phyloP scores from a whole-genome alignment of 2,329 filamentous ascomycete species.

The Diaporthe ampelina region DNA sequence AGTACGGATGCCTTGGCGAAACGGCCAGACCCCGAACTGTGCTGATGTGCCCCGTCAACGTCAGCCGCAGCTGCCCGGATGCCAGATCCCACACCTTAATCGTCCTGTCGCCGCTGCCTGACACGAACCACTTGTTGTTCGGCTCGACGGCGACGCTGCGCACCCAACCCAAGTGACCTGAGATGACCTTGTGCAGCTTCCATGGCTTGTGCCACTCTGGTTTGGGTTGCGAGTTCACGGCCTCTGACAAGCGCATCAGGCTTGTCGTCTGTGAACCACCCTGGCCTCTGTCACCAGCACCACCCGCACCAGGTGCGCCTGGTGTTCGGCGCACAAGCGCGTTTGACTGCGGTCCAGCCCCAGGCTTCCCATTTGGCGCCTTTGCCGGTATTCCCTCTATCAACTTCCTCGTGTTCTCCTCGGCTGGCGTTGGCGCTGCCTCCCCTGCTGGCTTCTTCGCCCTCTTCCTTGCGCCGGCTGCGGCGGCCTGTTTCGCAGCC shows the following conservation, averaged over 20 bases:
- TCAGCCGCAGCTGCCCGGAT: slow-evolving; percentile 85
- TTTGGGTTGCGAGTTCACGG: slow-evolving; percentile 63
- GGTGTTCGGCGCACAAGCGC: slow-evolving; percentile 54
- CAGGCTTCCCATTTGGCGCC: slow-evolving; percentile 45
- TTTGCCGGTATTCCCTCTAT: slow-evolving; percentile 73
- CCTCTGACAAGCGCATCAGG: slow-evolving; percentile 50
- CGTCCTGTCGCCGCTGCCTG: slow-evolving; percentile 92
- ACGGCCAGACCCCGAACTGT: slow-evolving; percentile 93
- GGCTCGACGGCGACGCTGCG: slow-evolving; percentile 91
- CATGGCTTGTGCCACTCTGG: slow-evolving; percentile 98
- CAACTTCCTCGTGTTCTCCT: slow-evolving; percentile 72
- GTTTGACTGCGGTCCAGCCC: slow-evolving; percentile 48
- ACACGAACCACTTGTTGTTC: slow-evolving; percentile 97
- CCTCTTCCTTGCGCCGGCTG: slow-evolving; percentile 73
- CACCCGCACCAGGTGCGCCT: slow-evolving; percentile 44
- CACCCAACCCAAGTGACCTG: slow-evolving; percentile 96
- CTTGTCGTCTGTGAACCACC: slow-evolving; percentile 55
- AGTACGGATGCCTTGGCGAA: slow-evolving; percentile 92
- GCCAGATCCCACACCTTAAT: slow-evolving; percentile 99
- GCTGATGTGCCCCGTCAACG: slow-evolving; percentile 93
- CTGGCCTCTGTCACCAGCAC: slow-evolving; percentile 46
- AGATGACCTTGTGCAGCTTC: slow-evolving; percentile 98
- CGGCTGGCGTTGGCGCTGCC: slow-evolving; percentile 49
- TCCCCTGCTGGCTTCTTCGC: slow-evolving; percentile 64
- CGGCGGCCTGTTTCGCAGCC: slow-evolving; percentile 81